Percentiles rank a stretch among this genome's conserved stretches.
phyloP scores from a whole-genome alignment of 495 filamentous ascomycete genomes.

The Daldinia grandis region DNA sequence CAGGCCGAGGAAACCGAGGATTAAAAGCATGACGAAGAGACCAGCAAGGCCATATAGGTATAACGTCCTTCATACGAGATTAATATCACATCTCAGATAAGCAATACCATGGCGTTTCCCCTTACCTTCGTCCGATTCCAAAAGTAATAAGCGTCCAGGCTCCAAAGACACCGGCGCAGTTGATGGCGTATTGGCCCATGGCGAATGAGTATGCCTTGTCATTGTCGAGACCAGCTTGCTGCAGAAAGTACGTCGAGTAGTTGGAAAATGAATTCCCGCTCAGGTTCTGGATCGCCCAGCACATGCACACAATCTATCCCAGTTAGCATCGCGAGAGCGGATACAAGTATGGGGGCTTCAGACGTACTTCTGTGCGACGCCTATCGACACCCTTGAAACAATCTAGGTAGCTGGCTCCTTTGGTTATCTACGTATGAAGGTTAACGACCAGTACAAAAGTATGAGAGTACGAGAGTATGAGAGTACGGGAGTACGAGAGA shows the following conservation, averaged over 20 bases:
- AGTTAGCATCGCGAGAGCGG: slow-evolving; percentile 17
- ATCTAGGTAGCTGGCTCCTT: slow-evolving; percentile 74
- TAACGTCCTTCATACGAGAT: slow-evolving; percentile 52
- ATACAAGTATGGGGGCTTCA: background rate
- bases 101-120: background rate
- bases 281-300: slow-evolving; percentile 85
- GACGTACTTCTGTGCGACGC: slow-evolving; percentile 70
- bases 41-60: slow-evolving; percentile 74
- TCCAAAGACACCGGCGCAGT: slow-evolving; percentile 75
- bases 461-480: no score
- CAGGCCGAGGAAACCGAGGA: slow-evolving; percentile 78
- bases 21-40: slow-evolving; percentile 70
- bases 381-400: slow-evolving; percentile 79
- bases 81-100: slow-evolving; percentile 19
- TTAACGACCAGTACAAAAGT: background rate
- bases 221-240: slow-evolving; percentile 71
- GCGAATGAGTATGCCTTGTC: slow-evolving; percentile 72
- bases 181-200: slow-evolving; percentile 78
- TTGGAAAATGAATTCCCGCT: slow-evolving; percentile 82
- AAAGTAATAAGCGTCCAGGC: slow-evolving; percentile 77
- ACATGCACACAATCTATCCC: slow-evolving; percentile 70
- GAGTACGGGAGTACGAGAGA: background rate
- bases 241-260: slow-evolving; percentile 80
- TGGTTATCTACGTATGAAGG: slow-evolving; percentile 57
- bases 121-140: slow-evolving; percentile 70